phyloP scores from a whole-genome alignment of 2,329 filamentous ascomycete species.

The Colletotrichum acutatum region DNA sequence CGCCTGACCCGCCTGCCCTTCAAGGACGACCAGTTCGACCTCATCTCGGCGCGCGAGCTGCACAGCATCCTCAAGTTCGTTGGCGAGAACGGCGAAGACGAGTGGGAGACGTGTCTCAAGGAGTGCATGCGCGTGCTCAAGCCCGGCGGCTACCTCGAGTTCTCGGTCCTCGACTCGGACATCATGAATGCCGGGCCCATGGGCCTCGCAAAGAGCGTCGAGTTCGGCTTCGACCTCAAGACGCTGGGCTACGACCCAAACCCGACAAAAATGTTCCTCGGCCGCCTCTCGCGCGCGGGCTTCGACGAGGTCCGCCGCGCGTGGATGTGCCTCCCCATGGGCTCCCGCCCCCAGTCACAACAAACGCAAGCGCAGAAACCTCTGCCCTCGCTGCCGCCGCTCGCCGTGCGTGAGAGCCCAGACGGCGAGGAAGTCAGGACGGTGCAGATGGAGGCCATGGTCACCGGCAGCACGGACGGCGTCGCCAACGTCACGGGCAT shows the following conservation, averaged over 20 bases:
- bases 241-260: slow-evolving; percentile 89
- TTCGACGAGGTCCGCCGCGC: slow-evolving; percentile 85
- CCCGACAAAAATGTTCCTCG: slow-evolving; percentile 84
- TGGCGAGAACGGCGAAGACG: slow-evolving; percentile 76
- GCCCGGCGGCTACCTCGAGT: slow-evolving; percentile 93
- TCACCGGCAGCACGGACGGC: slow-evolving; percentile 72
- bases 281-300: slow-evolving; percentile 77
- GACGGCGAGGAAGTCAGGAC: slow-evolving; percentile 55
- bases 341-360: slow-evolving; percentile 59
- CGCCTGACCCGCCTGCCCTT: slow-evolving; percentile 87
- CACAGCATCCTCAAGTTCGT: slow-evolving; percentile 84
- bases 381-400: slow-evolving; percentile 24
- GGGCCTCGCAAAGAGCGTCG: slow-evolving; percentile 84
- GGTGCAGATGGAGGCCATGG: slow-evolving; percentile 70
- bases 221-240: slow-evolving; percentile 91
- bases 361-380: slow-evolving; percentile 38
- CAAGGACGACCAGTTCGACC: slow-evolving; percentile 85
- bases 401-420: slow-evolving; percentile 45
- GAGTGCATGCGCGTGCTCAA: slow-evolving; percentile 94
- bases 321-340: slow-evolving; percentile 92
- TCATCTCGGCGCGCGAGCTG: slow-evolving; percentile 89
- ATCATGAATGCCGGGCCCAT: slow-evolving; percentile 85
- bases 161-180: slow-evolving; percentile 88
- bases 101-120: slow-evolving; percentile 85
- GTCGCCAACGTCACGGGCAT: slow-evolving; percentile 82